Base-by-base conservation (phyloP, 2,329 filamentous ascomycete genomes). In the Penicillium crustosum region DNA sequence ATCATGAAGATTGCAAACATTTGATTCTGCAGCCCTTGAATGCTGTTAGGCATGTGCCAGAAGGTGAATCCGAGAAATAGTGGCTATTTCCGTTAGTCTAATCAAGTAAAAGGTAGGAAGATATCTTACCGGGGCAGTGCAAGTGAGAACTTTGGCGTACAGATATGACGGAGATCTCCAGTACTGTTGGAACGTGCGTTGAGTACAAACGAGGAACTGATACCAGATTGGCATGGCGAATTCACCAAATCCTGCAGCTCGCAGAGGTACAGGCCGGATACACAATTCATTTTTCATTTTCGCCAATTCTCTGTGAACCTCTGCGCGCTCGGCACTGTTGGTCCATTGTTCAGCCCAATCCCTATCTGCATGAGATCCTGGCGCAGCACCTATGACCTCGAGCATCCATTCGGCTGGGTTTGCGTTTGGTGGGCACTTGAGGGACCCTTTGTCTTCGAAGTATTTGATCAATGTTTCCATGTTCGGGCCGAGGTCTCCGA, bases 121-220 rank as follows among this genome's bases (percentile, higher is more conserved):
- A 77, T 0, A 83, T 82, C 83, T 70, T 88, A 90, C 75, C 88
- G 88, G 67, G 88, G 68, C 58, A 13, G 67, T 78, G 71, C 88
- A 90, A 39, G 93, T 86, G 4, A 82, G 78, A 1, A 82, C 74
- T 79, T 95, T 95, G 67, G 89, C 86, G 78, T 93, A 94, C 72
- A 96, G 91, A 78, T 95, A 96, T 2, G 86, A 84, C 0, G 91
- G 91, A 2, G 87, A 92, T 60, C 91, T 88, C 90, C 91, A 96
- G 81, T 94, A 94, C 73, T 95, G 91, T 73, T 93, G 83, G 78
- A 93, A 93, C 55, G 92, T 89, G 66, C 91, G 90, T 65, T 83
- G 76, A 23, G 84, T 82, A 53, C 91, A 89, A 68, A 87, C 80
- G 44, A 77, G 75, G 50, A 93, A 80, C 74, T 96, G 91, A 8